Base-by-base conservation (phyloP, 164 flowering plant genomes). In the Taxillus chinensis region DNA sequence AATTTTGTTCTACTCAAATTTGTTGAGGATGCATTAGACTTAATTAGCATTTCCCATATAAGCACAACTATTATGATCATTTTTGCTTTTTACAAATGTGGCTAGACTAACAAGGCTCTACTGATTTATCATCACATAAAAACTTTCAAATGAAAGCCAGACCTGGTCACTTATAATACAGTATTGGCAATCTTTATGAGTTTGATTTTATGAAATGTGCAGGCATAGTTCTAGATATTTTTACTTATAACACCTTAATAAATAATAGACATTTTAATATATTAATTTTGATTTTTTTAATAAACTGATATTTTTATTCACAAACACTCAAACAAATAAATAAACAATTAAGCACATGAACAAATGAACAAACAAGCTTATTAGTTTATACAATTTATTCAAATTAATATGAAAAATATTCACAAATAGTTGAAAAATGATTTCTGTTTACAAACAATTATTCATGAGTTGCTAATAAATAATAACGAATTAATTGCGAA, bases 211-310 rank as follows among this genome's bases (percentile, higher is more conserved):
- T 92, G 90, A 83, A 82, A 62, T 81, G 75, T 63, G 75, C 67
- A 45, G 70, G 74, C 40, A 59, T 81, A 50, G 53, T 37, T 60
- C 92, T 93, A 27, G 92, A 92, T 80, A 61, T 85, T 7, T 56
- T 90, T 54, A 70, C 96, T 3, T 92, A 83, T 57, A 90, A 88
- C 65, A 88, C 96, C n/a, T 58, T 88, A 62, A 59, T 92, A 41
- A 87, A 83, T 71, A 87, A 83, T 71, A 72, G 74, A 69, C 73
- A 82, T 60, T 68, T 77, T 48, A 87, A 82, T 67, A 68, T 75
- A 55, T 27, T 27, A 0, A 27, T 27, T 27, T 27, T 27, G 27
- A 27, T 27, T 27, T 27, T 27, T 2, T 27, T 27, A 27, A 27
- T 27, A 27, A 27, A 27, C 2, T 0, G 27, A 27, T 27, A 2